Evolutionary conservation across 2,329 filamentous ascomycete species (phyloP), one percentile per base, ranked within the genome.

Genomic region (Colletotrichum cuscutae): DNA sequence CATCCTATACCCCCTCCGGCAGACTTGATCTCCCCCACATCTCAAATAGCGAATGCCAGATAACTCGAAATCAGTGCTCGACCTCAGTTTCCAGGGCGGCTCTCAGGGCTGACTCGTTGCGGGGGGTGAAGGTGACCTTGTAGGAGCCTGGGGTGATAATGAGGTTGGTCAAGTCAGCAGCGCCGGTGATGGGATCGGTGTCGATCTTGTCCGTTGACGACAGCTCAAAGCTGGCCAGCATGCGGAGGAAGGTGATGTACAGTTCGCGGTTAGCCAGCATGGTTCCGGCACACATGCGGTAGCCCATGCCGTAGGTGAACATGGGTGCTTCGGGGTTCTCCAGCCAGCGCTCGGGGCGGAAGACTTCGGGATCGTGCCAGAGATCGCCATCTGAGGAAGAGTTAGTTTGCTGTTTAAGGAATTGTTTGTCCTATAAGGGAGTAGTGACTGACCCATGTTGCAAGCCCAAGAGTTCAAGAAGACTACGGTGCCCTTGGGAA

Each of bases 301-400:
- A 85, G 2, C 88, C 88, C 2, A 88, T 86, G 0, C 87, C 87
- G 71, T 88, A 89, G 49, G 83, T 86, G 74, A 87, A 89, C 74
- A 89, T 87, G 0, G 86, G 86, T 4, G 85, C 86, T 4, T 80
- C 76, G 3, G 78, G 77, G 32, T 77, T 76, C 19, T 76, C 86
- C 81, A 82, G 78, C 82, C 75, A 89, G n/a, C 81, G 79, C 68
- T 81, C 85, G 13, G 84, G 81, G 8, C 91, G 81, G 77, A 92
- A 93, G 15, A 88, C 85, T 65, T 92, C 89, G 0, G 91, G 90
- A 4, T 90, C 84, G 76, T 91, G 91, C 82, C 92, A 93, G 77
- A 92, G 89, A 0, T 84, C 82, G 12, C 85, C 84, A 76, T 93
- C 91, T 81, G 56, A 6, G 8, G 13, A 13, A 4, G 8, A 19